Base-by-base conservation (phyloP, 768 basidiomycete genomes). In the Steccherinum ochraceum region DNA sequence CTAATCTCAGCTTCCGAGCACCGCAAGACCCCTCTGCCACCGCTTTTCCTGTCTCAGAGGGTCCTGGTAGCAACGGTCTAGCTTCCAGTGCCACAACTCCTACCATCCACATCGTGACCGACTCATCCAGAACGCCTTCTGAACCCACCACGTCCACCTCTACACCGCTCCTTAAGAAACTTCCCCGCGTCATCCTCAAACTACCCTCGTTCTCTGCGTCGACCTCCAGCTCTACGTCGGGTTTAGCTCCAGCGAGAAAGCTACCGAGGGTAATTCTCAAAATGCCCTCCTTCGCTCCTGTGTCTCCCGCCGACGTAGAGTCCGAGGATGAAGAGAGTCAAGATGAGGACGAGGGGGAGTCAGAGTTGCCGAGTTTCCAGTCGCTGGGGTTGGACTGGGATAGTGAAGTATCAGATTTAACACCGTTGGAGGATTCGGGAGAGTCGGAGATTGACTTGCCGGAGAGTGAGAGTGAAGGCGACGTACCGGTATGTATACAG, bases 361-460 rank as follows among this genome's bases (percentile, higher is more conserved):
- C 35, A n/a, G 11, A 11, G 35, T 39, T n/a, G 11, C 35, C 35
- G 35, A 39, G 35, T 11, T 39, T n/a, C n/a, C n/a, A 11, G 10
- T 43, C 18, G 41, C 16, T 19, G 7, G 41, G 16, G 30, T 35
- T 43, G 3, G 45, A 12, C 2, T 58, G 58, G 57, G 55, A 58
- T 16, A 54, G 57, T 47, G 58, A 62, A 45, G 48, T 51, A 4
- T 64, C 63, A 2, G 63, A 64, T 3, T 49, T 64, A 23, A 62
- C 61, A 3, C 60, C 63, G 2, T 45, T 61, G 2, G 59, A 58
- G 41, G 58, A 57, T 13, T 55, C 55, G n/a, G 56, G 50, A 39
- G 56, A 58, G 39, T 54, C 56, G 3, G 53, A 53, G 24, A 40
- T 58, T 13, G 55, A 60, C 20, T 16, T 43, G 12, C 26, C 46